These are phyloP conservation scores for Chlamydomonas sp. DNA, from an alignment of 139 green algal genomes.

Conservation along the genomic window DNA sequence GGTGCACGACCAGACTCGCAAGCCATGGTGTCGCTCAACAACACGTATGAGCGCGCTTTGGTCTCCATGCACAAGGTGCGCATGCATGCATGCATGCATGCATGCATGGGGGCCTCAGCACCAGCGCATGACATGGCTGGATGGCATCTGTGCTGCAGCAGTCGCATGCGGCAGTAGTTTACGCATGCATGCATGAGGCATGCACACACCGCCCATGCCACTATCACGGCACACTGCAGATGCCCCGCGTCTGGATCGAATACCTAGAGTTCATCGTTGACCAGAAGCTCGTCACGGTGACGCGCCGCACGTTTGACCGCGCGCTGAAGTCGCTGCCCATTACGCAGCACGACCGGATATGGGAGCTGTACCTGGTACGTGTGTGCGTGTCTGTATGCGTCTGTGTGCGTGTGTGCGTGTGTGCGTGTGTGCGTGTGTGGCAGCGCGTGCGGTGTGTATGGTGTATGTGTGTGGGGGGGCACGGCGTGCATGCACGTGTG, in stretches of 20 bases:
- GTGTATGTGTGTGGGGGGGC: too few species aligned
- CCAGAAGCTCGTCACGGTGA: conserved; percentile 61
- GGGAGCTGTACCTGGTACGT: conserved; percentile 82
- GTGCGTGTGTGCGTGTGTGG: too few species aligned
- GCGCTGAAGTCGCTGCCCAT: conserved; percentile 85
- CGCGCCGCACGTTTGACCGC: conserved; percentile 80
- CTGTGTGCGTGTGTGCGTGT: neutral
- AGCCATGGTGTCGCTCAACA: conserved; percentile 61
- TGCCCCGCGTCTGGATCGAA: conserved; percentile 80
- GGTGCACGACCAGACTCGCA: conserved; percentile 49
- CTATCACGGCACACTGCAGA: too few species aligned
- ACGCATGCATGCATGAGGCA: too few species aligned
- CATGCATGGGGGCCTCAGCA: too few species aligned
- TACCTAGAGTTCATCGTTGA: conserved; percentile 85
- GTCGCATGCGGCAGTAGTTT: too few species aligned
- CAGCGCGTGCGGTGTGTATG: too few species aligned
- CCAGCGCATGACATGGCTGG: too few species aligned
- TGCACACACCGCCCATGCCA: too few species aligned
- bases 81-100: too few species aligned
- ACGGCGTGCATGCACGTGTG: too few species aligned
- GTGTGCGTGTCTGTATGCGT: neutral
- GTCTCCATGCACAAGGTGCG: conserved; percentile 99
- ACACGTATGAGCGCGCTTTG: conserved; percentile 90
- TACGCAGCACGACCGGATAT: conserved; percentile 96
- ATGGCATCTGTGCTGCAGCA: too few species aligned